These are phyloP conservation scores for Thelephora aurantiotincta DNA, from an alignment of 768 basidiomycete species.

Conservation along the genomic window DNA sequence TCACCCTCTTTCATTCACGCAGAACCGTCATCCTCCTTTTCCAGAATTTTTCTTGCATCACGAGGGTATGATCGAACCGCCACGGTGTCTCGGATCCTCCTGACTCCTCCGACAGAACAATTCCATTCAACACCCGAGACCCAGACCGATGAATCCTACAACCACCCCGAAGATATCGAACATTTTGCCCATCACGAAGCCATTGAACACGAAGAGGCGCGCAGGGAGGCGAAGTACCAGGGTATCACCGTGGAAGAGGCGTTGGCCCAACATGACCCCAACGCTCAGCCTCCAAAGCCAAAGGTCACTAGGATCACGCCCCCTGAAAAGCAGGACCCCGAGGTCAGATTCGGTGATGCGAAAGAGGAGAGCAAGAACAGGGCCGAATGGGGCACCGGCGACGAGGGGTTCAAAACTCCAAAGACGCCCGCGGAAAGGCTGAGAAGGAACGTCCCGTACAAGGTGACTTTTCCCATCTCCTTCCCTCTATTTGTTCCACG, in stretches of 20 bases:
- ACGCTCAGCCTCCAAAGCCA: slow-evolving; percentile 19
- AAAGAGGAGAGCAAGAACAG: slow-evolving; percentile 28
- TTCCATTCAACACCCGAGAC: slow-evolving; percentile 96
- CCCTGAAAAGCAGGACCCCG: slow-evolving; percentile 61
- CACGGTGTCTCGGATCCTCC: not conserved
- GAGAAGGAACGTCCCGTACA: slow-evolving; percentile 78
- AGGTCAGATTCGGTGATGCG: slow-evolving; percentile 42
- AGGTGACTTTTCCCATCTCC: slow-evolving; percentile 33
- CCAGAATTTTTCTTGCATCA: slow-evolving; percentile 93
- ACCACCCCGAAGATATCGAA: slow-evolving; percentile 83
- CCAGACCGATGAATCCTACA: slow-evolving; percentile 91
- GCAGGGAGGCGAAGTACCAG: slow-evolving; percentile 72
- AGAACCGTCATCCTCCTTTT: not conserved
- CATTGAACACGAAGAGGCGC: slow-evolving; percentile 77
- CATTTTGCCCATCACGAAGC: slow-evolving; percentile 82
- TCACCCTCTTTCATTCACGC: slow-evolving; percentile 2
- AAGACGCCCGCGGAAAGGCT: slow-evolving; percentile 40
- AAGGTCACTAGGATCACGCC: slow-evolving; percentile 42
- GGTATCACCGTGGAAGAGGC: slow-evolving; percentile 71
- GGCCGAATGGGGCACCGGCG: slow-evolving; percentile 41
- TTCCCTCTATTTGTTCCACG: slow-evolving; percentile 4
- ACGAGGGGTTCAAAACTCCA: slow-evolving; percentile 15
- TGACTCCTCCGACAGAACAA: slow-evolving; percentile 36
- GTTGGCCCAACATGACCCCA: slow-evolving; percentile 34
- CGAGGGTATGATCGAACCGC: slow-evolving; percentile 44